Percentiles rank a stretch among this genome's conserved stretches.
These are phyloP conservation scores for Aureobasidium sp. DNA, from an alignment of 2,329 filamentous ascomycete genomes.

Conservation along the genomic window DNA sequence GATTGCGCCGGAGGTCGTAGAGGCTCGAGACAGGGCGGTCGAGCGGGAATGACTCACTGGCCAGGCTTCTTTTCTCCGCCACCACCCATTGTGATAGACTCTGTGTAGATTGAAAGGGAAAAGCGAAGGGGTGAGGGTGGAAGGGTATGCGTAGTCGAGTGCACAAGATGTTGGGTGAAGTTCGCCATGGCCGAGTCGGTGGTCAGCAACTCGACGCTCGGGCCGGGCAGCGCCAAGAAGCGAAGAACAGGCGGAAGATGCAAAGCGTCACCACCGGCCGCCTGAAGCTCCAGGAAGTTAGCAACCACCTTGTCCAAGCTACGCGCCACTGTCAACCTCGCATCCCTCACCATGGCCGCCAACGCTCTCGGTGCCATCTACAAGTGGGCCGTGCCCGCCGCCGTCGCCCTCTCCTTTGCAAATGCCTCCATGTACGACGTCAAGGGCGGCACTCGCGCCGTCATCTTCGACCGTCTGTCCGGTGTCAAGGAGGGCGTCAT, in stretches of 20 bases:
- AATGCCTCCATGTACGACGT: slow-evolving; percentile 93
- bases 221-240: slow-evolving; percentile 9
- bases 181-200: slow-evolving; percentile 11
- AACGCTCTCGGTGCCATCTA: slow-evolving; percentile 56
- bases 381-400: slow-evolving; percentile 64
- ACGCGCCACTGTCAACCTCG: slow-evolving; percentile 6
- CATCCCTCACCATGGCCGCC: slow-evolving; percentile 25
- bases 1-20: not conserved
- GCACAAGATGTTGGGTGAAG: too few species aligned
- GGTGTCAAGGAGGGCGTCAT: slow-evolving; percentile 90
- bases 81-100: slow-evolving; percentile 33
- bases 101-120: not conserved
- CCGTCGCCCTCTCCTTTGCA: slow-evolving; percentile 59
- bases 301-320: too few species aligned
- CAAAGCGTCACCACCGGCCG: slow-evolving; percentile 5
- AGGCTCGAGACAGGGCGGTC: not conserved
- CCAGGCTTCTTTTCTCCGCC: slow-evolving; percentile 38
- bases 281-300: not conserved
- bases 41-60: slow-evolving; percentile 28
- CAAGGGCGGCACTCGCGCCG: slow-evolving; percentile 84
- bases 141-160: too few species aligned
- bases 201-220: slow-evolving; percentile 12
- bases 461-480: slow-evolving; percentile 91
- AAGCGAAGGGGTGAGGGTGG: not conserved
- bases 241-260: slow-evolving; percentile 8